Evolutionary conservation across 2,329 filamentous ascomycete genomes (phyloP).

Genomic region (Diaporthe sp.): DNA sequence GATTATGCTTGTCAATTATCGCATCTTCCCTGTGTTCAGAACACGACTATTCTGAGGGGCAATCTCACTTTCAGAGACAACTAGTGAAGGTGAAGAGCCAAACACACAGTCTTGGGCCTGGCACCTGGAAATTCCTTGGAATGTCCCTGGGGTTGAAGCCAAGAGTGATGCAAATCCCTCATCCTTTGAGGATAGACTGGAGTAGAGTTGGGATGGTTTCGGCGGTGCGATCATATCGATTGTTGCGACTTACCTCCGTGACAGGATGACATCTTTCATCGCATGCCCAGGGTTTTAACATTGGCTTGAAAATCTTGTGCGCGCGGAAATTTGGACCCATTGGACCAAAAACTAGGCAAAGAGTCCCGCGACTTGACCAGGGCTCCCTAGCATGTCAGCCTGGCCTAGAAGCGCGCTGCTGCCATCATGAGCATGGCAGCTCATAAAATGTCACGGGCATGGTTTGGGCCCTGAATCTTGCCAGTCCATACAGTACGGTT

Average conservation of each 20-base stretch:
- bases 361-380: not conserved
- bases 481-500: no score
- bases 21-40: no score
- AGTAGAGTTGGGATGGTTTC: no score
- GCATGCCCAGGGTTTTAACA: not conserved
- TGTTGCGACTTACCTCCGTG: not conserved
- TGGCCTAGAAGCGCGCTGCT: not conserved
- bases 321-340: not conserved
- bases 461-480: not conserved
- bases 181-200: no score
- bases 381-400: not conserved
- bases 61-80: no score
- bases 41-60: no score
- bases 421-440: not conserved
- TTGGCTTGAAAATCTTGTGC: not conserved
- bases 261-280: not conserved
- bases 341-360: not conserved
- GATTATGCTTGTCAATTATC: no score
- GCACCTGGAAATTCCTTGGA: no score
- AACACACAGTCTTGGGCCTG: no score
- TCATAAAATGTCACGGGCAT: not conserved
- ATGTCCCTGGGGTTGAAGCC: no score
- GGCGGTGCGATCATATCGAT: not conserved
- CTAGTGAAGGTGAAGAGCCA: no score
- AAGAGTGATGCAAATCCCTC: no score